Conservation (phyloP, 257 asterid species). For the Salvia rosmarinus region DNA sequence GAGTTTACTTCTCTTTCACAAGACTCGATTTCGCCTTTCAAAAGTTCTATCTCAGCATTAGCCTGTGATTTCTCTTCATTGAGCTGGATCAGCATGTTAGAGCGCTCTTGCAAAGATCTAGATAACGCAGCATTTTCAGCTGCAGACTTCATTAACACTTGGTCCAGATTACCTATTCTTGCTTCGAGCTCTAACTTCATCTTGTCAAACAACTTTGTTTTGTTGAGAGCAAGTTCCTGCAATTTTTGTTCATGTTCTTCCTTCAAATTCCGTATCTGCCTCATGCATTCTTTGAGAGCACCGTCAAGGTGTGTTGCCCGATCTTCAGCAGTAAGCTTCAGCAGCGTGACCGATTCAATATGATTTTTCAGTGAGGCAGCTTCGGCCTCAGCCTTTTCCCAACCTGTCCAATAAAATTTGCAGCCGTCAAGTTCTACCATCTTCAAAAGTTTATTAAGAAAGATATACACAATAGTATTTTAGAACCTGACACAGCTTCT, state of each 20-base stretch:
- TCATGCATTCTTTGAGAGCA: conserved; percentile 96
- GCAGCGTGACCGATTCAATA: conserved; percentile 89
- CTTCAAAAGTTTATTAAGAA: neutral
- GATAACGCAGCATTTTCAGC: conserved; percentile 88
- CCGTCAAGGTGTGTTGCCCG: conserved; percentile 89
- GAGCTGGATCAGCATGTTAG: conserved; percentile 77
- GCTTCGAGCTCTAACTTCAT: conserved; percentile 81
- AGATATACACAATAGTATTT: neutral
- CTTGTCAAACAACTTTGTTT: conserved; percentile 73
- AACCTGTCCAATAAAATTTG: conserved; percentile 60
- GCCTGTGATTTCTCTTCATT: conserved; percentile 86
- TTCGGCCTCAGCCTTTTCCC: conserved; percentile 99
- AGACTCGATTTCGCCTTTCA: conserved; percentile 67
- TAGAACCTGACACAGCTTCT: conserved; percentile 95
- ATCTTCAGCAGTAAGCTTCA: conserved; percentile 94
- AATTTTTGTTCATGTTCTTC: conserved; percentile 82
- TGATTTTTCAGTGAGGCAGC: conserved; percentile 81
- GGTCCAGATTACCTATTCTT: conserved; percentile 64
- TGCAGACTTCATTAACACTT: conserved; percentile 71
- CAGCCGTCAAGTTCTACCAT: conserved; percentile 30
- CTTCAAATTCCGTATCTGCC: conserved; percentile 83
- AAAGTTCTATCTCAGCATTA: conserved; percentile 69
- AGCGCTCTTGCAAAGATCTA: conserved; percentile 90
- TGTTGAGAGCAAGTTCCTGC: conserved; percentile 68
- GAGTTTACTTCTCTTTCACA: conserved; percentile 79